These are phyloP conservation scores for Aurantiochytrium sp. DNA, from an alignment of 108 stramenopile species.

Conservation along the genomic window DNA sequence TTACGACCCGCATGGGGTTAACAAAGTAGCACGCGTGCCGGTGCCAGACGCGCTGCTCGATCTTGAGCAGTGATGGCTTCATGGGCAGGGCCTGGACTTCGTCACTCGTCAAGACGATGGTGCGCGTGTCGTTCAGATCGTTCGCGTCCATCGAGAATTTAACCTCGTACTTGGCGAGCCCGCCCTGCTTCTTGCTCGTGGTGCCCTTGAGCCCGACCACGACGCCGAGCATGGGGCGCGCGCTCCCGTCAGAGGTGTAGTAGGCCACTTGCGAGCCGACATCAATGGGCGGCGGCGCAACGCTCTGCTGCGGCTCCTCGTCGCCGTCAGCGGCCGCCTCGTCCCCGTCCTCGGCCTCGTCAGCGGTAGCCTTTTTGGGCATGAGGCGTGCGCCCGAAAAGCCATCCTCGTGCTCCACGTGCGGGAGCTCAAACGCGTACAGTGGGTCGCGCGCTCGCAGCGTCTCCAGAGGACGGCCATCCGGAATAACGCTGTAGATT, in stretches of 20 bases:
- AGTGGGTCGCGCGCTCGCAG: constrained; percentile 55
- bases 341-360: constrained; percentile 35
- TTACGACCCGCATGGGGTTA: not conserved
- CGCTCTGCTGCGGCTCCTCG: too few species aligned
- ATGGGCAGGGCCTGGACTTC: constrained; percentile 6
- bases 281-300: too few species aligned
- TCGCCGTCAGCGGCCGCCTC: not conserved
- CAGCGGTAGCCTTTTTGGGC: constrained; percentile 17
- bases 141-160: not conserved
- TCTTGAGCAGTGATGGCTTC: not conserved
- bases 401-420: constrained; percentile 53
- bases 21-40: constrained; percentile 2
- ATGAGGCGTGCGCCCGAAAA: constrained; percentile 17
- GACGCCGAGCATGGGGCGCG: constrained; percentile 52
- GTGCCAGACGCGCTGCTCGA: constrained; percentile 20
- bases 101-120: not conserved
- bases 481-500: constrained; percentile 30
- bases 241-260: too few species aligned
- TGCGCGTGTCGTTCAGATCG: not conserved
- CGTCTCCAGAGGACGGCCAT: constrained; percentile 45
- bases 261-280: too few species aligned
- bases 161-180: not conserved
- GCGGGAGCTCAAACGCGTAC: constrained; percentile 63
- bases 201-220: constrained; percentile 54
- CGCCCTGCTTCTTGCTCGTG: constrained; percentile 25